phyloP scores from a whole-genome alignment of 2,329 filamentous ascomycete genomes.

The Diaporthe caulivora region DNA sequence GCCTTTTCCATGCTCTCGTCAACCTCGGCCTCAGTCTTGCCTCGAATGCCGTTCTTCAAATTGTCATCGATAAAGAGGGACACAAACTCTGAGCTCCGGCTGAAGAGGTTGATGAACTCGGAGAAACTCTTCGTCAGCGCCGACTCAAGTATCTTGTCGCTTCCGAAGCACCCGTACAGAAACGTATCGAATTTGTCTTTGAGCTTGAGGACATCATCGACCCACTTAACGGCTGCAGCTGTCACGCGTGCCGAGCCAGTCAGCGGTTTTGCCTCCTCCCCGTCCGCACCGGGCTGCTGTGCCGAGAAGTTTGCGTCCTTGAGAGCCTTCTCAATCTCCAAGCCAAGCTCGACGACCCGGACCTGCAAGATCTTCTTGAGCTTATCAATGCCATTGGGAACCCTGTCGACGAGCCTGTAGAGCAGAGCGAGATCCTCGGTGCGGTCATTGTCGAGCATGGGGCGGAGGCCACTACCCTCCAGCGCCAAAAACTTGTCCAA shows the following conservation, averaged over 20 bases:
- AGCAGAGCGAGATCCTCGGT: conserved; percentile 83
- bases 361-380: conserved; percentile 80
- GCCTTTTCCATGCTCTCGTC: conserved; percentile 89
- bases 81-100: conserved; percentile 88
- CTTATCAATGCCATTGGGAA: conserved; percentile 67
- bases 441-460: conserved; percentile 93
- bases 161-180: conserved; percentile 78
- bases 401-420: conserved; percentile 80
- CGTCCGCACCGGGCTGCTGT: conserved; percentile 47
- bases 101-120: conserved; percentile 93
- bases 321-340: conserved; percentile 81
- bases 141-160: conserved; percentile 83
- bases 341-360: conserved; percentile 83
- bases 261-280: conserved; percentile 64
- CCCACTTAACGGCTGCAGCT: conserved; percentile 91
- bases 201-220: conserved; percentile 86
- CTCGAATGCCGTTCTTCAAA: conserved; percentile 92
- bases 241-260: conserved; percentile 82
- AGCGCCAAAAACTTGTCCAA: conserved; percentile 86
- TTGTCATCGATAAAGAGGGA: conserved; percentile 98
- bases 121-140: conserved; percentile 88
- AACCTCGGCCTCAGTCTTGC: conserved; percentile 90
- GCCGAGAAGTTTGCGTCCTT: conserved; percentile 67
- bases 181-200: conserved; percentile 92
- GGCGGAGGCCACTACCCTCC: conserved; percentile 84